Evolutionary conservation across 148 eudicot species (phyloP).

Genomic region (Fagopyrum homotropicum): DNA sequence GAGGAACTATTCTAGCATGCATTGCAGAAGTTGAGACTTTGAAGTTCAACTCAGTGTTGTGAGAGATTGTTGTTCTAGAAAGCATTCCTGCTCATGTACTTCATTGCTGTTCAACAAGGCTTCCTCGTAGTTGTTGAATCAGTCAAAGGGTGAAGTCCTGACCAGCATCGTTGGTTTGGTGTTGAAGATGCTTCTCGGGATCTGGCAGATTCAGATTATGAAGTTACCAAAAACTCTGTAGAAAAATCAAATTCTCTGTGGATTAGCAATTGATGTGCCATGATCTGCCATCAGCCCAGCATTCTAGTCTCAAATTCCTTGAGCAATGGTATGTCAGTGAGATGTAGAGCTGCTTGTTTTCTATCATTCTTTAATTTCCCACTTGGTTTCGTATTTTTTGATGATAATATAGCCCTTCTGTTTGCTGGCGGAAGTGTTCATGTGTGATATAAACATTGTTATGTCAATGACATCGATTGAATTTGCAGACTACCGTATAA

Average conservation of each 20-base stretch:
- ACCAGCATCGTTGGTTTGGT: background rate
- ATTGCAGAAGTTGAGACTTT: background rate
- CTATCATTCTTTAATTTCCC: background rate
- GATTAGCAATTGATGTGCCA: background rate
- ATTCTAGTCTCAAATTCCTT: background rate
- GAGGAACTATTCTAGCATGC: slow-evolving; percentile 56
- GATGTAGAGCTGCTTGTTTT: background rate
- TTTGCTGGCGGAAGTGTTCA: background rate
- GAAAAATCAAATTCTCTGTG: slow-evolving; percentile 5
- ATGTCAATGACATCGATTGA: background rate
- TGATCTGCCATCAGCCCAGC: background rate
- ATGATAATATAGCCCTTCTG: background rate
- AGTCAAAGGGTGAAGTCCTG: background rate
- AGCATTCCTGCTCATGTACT: background rate
- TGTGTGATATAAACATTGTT: slow-evolving; percentile 5
- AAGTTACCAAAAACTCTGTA: background rate
- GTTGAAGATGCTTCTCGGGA: background rate
- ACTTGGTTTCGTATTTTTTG: background rate
- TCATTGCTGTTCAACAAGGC: background rate
- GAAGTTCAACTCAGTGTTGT: background rate
- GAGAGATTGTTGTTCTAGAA: slow-evolving; percentile 3
- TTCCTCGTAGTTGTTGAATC: background rate
- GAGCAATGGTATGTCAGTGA: background rate
- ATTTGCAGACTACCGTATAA: background rate
- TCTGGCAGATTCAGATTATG: background rate